A percentile compares a stretch with the other conserved stretches of the same genome.
Evolutionary conservation across 1,139 yeast genomes (phyloP).

Genomic region (Hyphopichia fennica): DNA sequence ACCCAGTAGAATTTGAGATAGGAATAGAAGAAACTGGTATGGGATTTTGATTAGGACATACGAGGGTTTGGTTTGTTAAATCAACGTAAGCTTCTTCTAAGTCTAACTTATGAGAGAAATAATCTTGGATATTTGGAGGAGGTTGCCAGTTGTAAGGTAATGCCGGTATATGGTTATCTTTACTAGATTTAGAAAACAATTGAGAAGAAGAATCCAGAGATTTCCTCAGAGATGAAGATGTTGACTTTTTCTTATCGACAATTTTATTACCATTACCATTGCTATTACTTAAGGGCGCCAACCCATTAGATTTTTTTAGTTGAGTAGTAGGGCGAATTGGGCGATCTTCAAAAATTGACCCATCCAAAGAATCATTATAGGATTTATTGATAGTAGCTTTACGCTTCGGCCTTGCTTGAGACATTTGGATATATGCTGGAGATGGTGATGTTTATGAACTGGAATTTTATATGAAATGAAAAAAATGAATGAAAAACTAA

Average conservation of each 20-base stretch:
- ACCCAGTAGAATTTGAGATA: slow-evolving; percentile 6
- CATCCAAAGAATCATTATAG: slow-evolving; percentile 40
- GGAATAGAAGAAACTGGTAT: slow-evolving; percentile 4
- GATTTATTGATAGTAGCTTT: slow-evolving; percentile 47
- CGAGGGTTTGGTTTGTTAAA: slow-evolving; percentile 26
- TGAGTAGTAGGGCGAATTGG: not conserved
- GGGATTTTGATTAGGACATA: slow-evolving; percentile 33
- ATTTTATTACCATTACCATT: not conserved
- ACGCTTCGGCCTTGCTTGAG: slow-evolving; percentile 40
- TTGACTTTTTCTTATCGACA: not conserved
- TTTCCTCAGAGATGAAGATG: slow-evolving; percentile 1
- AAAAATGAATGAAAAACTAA: too few species aligned
- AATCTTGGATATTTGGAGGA: slow-evolving; percentile 26
- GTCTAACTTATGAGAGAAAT: slow-evolving; percentile 38
- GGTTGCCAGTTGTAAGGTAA: slow-evolving; percentile 46
- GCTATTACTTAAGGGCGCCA: too few species aligned
- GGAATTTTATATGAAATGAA: too few species aligned
- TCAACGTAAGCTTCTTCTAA: slow-evolving; percentile 38
- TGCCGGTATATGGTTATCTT: not conserved
- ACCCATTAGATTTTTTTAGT: not conserved
- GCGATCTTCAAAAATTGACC: slow-evolving; percentile 28
- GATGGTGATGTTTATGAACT: not conserved
- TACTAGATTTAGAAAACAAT: not conserved
- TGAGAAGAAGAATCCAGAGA: not conserved
- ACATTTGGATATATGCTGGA: slow-evolving; percentile 13